Evolutionary conservation across 73 alveolate genomes (phyloP).

Genomic region (Blepharisma stoltei): DNA sequence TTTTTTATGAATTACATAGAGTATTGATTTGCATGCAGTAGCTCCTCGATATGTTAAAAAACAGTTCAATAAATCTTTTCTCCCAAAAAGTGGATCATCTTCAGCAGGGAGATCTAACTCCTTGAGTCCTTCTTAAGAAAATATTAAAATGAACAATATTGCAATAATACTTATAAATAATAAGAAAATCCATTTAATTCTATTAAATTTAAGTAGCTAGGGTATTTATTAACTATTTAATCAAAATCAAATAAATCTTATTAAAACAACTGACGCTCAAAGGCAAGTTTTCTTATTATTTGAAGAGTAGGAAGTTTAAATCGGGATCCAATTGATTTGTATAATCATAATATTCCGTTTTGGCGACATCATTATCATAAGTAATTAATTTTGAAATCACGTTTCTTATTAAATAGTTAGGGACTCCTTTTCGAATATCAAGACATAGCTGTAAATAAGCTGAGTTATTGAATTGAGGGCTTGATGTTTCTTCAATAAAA

Average conservation of each 20-base stretch:
- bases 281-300: too few relatives aligned
- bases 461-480: too few relatives aligned
- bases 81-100: conserved; percentile 1
- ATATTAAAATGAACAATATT: too few relatives aligned
- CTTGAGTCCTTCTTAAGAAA: too few relatives aligned
- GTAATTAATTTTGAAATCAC: background rate
- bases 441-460: too few relatives aligned
- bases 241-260: too few relatives aligned
- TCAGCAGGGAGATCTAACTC: background rate
- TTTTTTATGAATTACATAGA: background rate
- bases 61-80: background rate
- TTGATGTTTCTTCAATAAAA: background rate
- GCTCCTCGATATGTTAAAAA: background rate
- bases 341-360: background rate
- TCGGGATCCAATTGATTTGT: background rate
- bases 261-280: too few relatives aligned
- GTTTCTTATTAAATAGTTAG: background rate
- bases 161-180: too few relatives aligned
- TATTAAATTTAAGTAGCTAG: too few relatives aligned
- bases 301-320: background rate
- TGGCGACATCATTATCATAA: background rate
- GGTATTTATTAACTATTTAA: too few relatives aligned
- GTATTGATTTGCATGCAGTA: background rate
- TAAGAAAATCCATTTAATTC: too few relatives aligned
- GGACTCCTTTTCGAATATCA: too few relatives aligned